Evolutionary conservation across 2,329 filamentous ascomycete genomes (phyloP).

Genomic region (Allantophomopsis lycopodina): DNA sequence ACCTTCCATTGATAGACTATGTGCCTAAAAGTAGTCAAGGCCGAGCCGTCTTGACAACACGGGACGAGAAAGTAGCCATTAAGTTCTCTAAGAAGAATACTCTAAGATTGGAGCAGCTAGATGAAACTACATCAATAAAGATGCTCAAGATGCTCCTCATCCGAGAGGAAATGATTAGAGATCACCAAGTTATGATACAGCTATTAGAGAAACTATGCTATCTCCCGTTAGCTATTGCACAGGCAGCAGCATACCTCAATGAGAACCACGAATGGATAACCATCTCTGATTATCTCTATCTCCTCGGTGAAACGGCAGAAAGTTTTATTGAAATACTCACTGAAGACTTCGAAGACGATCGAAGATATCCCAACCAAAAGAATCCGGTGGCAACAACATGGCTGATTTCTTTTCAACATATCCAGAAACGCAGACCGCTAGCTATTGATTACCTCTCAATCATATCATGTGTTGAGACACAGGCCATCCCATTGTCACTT

Average conservation of each 20-base stretch:
- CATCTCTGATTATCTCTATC: conserved; percentile 2
- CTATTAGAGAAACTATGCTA: conserved; percentile 4
- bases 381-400: conserved; percentile 3
- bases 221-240: conserved; percentile 6
- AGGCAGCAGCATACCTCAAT: conserved; percentile 6
- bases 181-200: not conserved
- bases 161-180: not conserved
- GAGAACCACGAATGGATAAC: not conserved
- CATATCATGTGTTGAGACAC: conserved; percentile 1
- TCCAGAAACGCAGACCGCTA: conserved; percentile 1
- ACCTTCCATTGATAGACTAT: conserved; percentile 2
- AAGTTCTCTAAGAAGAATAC: conserved; percentile 2
- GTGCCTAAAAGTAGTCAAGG: conserved; percentile 4
- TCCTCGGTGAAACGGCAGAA: conserved; percentile 2
- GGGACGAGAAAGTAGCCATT: conserved; percentile 2
- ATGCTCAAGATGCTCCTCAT: conserved; percentile 7
- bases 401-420: conserved; percentile 5
- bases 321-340: conserved; percentile 5
- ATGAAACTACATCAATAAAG: conserved; percentile 1
- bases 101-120: conserved; percentile 3
- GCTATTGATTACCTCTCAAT: conserved; percentile 3
- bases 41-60: conserved; percentile 7
- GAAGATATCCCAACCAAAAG: conserved; percentile 1
- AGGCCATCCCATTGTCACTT: conserved; percentile 1
- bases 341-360: conserved; percentile 3